Percentiles rank a stretch among this genome's conserved stretches.
Evolutionary conservation across 345 rosid species (phyloP).

Genomic region (Salix dunnii): DNA sequence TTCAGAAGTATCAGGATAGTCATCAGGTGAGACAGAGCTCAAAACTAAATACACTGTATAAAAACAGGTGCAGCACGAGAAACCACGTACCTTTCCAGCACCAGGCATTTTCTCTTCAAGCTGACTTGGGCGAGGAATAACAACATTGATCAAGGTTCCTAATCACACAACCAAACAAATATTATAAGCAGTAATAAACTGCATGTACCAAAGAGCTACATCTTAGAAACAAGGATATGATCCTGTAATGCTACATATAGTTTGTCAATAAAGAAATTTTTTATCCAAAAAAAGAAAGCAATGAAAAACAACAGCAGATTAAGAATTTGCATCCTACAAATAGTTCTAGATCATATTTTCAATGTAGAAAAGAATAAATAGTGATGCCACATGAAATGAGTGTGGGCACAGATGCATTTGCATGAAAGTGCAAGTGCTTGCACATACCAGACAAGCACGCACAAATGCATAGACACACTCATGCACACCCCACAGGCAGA

Average conservation of each 20-base stretch:
- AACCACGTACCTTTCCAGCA: constrained; percentile 21
- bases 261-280: background rate
- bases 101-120: constrained; percentile 12
- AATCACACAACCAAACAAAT: background rate
- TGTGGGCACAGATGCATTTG: too few species aligned
- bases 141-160: constrained; percentile 26
- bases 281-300: background rate
- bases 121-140: constrained; percentile 27
- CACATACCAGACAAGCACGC: too few species aligned
- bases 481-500: too few species aligned
- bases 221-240: background rate
- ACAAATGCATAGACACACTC: too few species aligned
- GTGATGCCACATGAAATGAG: too few species aligned
- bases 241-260: background rate
- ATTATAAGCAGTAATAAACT: background rate
- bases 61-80: background rate
- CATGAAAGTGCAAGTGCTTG: too few species aligned
- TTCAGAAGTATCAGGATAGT: background rate
- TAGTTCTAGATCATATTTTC: too few species aligned
- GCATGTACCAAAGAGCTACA: background rate
- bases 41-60: background rate
- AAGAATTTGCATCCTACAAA: too few species aligned
- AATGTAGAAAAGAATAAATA: too few species aligned
- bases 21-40: background rate
- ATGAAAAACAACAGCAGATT: too few species aligned